These are phyloP conservation scores for Exophiala oligosperma DNA, from an alignment of 2,329 filamentous ascomycete genomes.

Conservation along the genomic window DNA sequence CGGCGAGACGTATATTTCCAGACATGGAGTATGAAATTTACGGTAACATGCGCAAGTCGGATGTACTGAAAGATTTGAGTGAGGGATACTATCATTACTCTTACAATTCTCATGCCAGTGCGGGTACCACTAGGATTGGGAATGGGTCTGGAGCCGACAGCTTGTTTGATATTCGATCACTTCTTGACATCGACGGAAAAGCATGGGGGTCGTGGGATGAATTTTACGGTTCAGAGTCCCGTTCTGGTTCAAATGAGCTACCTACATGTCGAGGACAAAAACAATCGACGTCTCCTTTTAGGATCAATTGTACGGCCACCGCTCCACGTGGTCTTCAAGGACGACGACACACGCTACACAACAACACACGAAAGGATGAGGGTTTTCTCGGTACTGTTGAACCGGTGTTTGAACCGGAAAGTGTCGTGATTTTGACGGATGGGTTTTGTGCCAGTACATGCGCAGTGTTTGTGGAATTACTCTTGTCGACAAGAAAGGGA, in stretches of 20 bases:
- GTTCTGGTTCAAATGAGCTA: too few relatives aligned
- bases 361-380: not conserved
- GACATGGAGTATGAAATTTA: constrained; percentile 43
- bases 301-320: not conserved
- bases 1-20: constrained; percentile 58
- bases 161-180: constrained; percentile 35
- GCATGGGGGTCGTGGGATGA: constrained; percentile 45
- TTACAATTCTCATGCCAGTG: not conserved
- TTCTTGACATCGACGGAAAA: constrained; percentile 31
- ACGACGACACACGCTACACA: not conserved
- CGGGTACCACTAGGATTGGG: not conserved
- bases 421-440: constrained; percentile 50
- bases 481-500: constrained; percentile 36
- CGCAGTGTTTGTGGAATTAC: constrained; percentile 57
- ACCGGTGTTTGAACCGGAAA: constrained; percentile 17
- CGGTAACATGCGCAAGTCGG: constrained; percentile 47
- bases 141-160: constrained; percentile 14
- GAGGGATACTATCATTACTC: constrained; percentile 1
- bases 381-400: not conserved
- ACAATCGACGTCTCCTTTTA: constrained; percentile 1
- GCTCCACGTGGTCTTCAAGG: not conserved
- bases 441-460: constrained; percentile 63
- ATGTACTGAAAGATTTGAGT: constrained; percentile 37
- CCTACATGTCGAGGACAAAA: not conserved
- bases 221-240: constrained; percentile 40